Evolutionary conservation across 345 rosid genomes (phyloP).

Genomic region (Eucalyptus regnans): DNA sequence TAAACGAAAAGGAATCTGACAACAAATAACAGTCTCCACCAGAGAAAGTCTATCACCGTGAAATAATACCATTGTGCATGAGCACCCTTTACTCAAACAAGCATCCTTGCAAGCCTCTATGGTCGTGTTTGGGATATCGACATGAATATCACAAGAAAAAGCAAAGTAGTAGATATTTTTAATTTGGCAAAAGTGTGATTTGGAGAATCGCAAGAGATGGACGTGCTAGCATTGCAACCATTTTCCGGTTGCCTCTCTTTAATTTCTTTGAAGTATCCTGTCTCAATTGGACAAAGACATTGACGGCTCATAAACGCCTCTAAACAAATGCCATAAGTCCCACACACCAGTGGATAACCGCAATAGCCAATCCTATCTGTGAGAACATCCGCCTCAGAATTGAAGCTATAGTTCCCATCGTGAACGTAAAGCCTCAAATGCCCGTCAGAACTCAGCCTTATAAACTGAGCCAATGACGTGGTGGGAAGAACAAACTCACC

Average conservation of each 20-base stretch:
- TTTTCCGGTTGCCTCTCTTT: accelerated
- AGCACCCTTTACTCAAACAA: too few relatives aligned
- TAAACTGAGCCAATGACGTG: neutral
- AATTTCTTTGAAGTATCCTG: neutral
- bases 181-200: too few relatives aligned
- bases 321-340: too few relatives aligned
- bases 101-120: too few relatives aligned
- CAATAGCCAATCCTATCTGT: accelerated
- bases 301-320: neutral
- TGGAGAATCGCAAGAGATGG: neutral
- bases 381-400: neutral
- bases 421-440: neutral
- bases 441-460: accelerated
- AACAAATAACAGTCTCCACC: too few relatives aligned
- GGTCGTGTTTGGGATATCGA: too few relatives aligned
- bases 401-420: neutral
- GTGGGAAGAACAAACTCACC: neutral
- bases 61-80: too few relatives aligned
- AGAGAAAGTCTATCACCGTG: too few relatives aligned
- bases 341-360: too few relatives aligned
- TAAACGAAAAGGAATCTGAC: too few relatives aligned
- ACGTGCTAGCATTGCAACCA: neutral
- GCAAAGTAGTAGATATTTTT: too few relatives aligned
- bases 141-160: too few relatives aligned
- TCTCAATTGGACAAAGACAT: neutral